Percentiles rank a stretch among this genome's conserved stretches.
Conservation (phyloP, 257 asterid species). For the Knoxia roxburghii region DNA sequence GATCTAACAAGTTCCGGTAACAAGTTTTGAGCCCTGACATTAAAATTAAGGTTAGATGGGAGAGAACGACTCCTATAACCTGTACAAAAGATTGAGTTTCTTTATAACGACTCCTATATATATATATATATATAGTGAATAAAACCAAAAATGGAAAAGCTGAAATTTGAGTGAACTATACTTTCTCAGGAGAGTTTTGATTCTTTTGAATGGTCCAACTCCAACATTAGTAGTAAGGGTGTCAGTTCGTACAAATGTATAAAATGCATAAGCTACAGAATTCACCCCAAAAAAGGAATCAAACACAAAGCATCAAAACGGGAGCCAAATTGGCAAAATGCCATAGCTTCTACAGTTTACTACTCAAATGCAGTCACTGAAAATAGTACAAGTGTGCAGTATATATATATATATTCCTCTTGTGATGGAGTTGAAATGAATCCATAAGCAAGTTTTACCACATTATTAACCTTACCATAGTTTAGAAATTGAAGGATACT, state of each 20-base stretch:
- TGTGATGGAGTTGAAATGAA: too few species aligned
- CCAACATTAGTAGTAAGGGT: background rate
- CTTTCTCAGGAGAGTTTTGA: background rate
- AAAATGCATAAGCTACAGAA: background rate
- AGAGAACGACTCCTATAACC: too few species aligned
- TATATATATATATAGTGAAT: background rate
- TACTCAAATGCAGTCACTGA: background rate
- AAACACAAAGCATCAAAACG: slow-evolving; percentile 11
- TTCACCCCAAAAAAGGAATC: background rate
- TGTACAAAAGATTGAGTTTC: too few species aligned
- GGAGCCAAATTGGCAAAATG: slow-evolving; percentile 3
- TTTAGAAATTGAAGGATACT: background rate
- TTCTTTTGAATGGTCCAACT: background rate
- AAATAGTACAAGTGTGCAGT: background rate
- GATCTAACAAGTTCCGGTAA: too few species aligned
- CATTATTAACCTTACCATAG: background rate
- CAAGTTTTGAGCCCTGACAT: too few species aligned
- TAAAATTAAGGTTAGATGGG: too few species aligned
- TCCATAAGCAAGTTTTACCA: too few species aligned
- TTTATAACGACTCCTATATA: too few species aligned
- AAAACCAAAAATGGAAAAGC: background rate
- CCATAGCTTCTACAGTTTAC: background rate
- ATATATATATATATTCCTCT: too few species aligned
- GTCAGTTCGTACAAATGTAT: background rate
- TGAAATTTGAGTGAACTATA: background rate